A percentile compares a stretch with the other conserved stretches of the same genome.
Conservation (phyloP, 805 yeast species). For the Blastobotrys terrestris region DNA sequence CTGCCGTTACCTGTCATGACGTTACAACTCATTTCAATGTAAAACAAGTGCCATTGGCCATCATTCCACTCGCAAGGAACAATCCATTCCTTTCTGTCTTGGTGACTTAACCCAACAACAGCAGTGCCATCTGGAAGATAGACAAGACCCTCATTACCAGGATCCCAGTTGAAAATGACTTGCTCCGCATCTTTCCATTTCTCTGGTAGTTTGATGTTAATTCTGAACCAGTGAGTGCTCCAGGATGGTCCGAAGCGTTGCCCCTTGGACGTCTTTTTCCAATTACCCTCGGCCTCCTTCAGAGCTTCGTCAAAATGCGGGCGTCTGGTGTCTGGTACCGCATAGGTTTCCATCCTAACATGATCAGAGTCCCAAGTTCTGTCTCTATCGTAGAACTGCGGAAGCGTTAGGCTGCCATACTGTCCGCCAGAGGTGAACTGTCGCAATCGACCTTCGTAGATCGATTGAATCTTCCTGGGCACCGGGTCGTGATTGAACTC, state of each 20-base stretch:
- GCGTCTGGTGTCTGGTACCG: conserved; percentile 63
- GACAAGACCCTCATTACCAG: conserved; percentile 78
- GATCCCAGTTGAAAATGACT: conserved; percentile 75
- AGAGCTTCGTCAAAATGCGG: conserved; percentile 60
- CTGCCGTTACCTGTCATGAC: conserved; percentile 78
- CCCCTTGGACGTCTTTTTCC: conserved; percentile 45
- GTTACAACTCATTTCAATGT: conserved; percentile 86
- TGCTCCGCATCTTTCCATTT: conserved; percentile 41
- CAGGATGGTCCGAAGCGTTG: conserved; percentile 89
- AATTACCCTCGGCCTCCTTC: conserved; percentile 38
- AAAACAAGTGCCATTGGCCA: conserved; percentile 56
- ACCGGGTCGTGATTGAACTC: conserved; percentile 47
- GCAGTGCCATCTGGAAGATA: conserved; percentile 64
- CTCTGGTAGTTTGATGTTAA: conserved; percentile 58
- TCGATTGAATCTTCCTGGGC: conserved; percentile 68
- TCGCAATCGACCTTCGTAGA: conserved; percentile 65
- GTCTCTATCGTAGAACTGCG: conserved; percentile 67
- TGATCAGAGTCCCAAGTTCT: conserved; percentile 45
- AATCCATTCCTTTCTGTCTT: conserved; percentile 68
- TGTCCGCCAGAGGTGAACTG: conserved; percentile 80
- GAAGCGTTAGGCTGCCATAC: conserved; percentile 64
- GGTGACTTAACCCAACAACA: conserved; percentile 80
- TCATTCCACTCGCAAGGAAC: conserved; percentile 52
- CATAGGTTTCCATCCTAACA: conserved; percentile 58
- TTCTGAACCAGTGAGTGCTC: conserved; percentile 92